Conservation (phyloP, 495 filamentous ascomycete genomes). For the Penicillium manginii region DNA sequence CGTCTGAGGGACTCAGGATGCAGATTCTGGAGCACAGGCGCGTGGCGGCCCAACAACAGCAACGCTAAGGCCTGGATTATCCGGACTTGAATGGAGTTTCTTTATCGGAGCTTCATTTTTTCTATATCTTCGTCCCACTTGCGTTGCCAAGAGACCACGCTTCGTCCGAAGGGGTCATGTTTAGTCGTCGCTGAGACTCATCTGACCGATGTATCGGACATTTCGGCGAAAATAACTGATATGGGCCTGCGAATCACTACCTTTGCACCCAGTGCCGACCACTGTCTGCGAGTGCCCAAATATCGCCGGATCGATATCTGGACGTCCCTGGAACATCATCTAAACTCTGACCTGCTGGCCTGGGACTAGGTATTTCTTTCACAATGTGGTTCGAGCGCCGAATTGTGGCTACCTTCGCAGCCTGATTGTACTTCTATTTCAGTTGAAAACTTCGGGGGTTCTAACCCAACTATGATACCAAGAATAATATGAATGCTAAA, state of each 20-base stretch:
- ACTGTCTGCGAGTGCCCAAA: neutral
- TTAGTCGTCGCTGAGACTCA: neutral
- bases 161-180: neutral
- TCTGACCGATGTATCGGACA: neutral
- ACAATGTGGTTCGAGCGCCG: neutral
- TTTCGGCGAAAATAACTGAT: neutral
- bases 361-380: neutral
- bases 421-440: neutral
- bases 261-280: neutral
- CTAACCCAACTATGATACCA: slow-evolving; percentile 1
- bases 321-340: neutral
- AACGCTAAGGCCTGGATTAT: slow-evolving; percentile 19
- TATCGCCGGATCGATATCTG: slow-evolving; percentile 9
- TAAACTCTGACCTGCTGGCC: neutral
- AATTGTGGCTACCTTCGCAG: neutral
- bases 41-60: slow-evolving; percentile 41
- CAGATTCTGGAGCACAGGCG: slow-evolving; percentile 62
- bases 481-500: slow-evolving; percentile 1
- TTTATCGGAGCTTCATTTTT: neutral
- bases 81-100: neutral
- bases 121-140: neutral
- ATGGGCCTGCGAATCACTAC: neutral
- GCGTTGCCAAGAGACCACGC: neutral
- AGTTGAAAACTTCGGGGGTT: neutral
- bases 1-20: slow-evolving; percentile 67